phyloP scores from a whole-genome alignment of 768 basidiomycete species.

The Mycena crocata region DNA sequence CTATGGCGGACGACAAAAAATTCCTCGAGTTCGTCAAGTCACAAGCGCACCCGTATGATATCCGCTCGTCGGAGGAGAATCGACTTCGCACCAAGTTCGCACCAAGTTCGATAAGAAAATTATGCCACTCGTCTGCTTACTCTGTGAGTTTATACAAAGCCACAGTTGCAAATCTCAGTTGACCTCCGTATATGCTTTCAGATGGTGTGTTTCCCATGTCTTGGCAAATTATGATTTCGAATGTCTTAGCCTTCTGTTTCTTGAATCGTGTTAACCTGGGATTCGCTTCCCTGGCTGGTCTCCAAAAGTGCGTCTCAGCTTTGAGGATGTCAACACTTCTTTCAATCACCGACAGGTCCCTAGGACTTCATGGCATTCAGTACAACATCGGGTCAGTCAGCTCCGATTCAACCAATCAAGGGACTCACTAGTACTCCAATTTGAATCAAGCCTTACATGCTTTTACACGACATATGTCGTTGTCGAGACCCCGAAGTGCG shows the following conservation, averaged over 20 bases:
- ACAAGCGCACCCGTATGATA: no score
- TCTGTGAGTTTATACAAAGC: constrained; percentile 5
- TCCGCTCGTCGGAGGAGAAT: constrained; percentile 5
- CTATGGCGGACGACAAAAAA: no score
- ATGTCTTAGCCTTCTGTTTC: constrained; percentile 5
- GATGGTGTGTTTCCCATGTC: not conserved
- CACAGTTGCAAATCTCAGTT: not conserved
- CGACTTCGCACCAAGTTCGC: constrained; percentile 10
- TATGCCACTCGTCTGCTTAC: constrained; percentile 7
- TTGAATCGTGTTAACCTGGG: constrained; percentile 14
- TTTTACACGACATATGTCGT: constrained; percentile 10
- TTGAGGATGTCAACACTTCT: not conserved
- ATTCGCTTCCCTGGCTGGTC: constrained; percentile 9
- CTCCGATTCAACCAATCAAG: constrained; percentile 2
- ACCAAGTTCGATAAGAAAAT: constrained; percentile 13
- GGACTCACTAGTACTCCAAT: not conserved
- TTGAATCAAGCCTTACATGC: constrained; percentile 2
- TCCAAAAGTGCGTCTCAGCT: constrained; percentile 5
- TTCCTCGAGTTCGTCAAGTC: no score
- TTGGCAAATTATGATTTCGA: not conserved
- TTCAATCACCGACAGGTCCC: constrained; percentile 8
- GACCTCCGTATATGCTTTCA: not conserved
- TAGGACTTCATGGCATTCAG: constrained; percentile 3
- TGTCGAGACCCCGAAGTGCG: not conserved
- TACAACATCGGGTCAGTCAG: constrained; percentile 13